phyloP scores from a whole-genome alignment of 371 early-diverging fungal species.

The Mortierella sp. region DNA sequence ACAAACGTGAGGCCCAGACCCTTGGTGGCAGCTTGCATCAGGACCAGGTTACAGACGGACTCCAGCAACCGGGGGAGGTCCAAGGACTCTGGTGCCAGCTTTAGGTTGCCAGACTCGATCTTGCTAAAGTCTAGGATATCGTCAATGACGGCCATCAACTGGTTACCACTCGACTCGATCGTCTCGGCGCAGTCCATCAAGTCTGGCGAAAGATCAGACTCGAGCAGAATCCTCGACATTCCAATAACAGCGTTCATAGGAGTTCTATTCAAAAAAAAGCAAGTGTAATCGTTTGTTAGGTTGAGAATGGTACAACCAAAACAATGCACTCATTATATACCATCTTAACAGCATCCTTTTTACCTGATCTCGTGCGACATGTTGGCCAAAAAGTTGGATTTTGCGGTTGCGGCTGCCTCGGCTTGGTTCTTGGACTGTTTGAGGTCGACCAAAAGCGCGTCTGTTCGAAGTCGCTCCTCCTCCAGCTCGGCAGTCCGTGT shows the following conservation, averaged over 20 bases:
- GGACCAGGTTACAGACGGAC: constrained; percentile 59
- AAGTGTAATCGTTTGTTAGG: not conserved
- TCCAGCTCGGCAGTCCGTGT: constrained; percentile 63
- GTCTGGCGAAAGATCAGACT: constrained; percentile 69
- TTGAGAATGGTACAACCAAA: not conserved
- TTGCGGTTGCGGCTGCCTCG: constrained; percentile 63
- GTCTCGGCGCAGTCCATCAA: constrained; percentile 75
- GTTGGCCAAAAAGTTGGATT: constrained; percentile 66
- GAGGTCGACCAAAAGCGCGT: constrained; percentile 54
- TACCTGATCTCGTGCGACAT: constrained; percentile 67
- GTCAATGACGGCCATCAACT: constrained; percentile 63
- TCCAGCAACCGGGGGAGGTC: constrained; percentile 39
- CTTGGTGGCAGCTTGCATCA: constrained; percentile 63
- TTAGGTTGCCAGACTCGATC: constrained; percentile 65
- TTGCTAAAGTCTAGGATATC: constrained; percentile 69
- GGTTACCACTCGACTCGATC: constrained; percentile 72
- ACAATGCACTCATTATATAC: no score
- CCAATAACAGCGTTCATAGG: constrained; percentile 72
- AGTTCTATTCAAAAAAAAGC: constrained; percentile 35
- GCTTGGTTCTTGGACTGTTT: constrained; percentile 63
- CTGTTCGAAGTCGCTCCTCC: constrained; percentile 61
- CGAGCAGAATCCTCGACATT: constrained; percentile 73
- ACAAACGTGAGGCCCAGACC: constrained; percentile 62
- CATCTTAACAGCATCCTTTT: no score
- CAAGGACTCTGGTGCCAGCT: constrained; percentile 38